These are phyloP conservation scores for Dictyostelium purpureum DNA, from an alignment of 78 protist species.

Conservation along the genomic window DNA sequence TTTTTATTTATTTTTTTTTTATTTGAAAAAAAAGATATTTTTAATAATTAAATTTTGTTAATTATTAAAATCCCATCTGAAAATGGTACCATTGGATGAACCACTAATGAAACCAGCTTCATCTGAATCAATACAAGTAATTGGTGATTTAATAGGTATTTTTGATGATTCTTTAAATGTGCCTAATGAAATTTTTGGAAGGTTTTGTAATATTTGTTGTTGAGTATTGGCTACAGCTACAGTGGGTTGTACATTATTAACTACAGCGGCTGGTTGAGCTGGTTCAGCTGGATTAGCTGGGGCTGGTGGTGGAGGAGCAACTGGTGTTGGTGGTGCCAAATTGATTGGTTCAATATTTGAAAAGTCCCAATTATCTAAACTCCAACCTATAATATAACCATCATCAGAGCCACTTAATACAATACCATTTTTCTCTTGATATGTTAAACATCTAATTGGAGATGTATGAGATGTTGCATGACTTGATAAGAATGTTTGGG, in stretches of 20 bases:
- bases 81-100: conserved; percentile 15
- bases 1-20: too few species aligned
- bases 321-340: not conserved
- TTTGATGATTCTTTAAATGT: conserved; percentile 7
- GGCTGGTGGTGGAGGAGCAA: not conserved
- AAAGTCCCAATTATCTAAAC: conserved; percentile 16
- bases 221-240: not conserved
- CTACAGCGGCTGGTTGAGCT: not conserved
- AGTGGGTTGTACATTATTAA: not conserved
- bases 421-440: conserved; percentile 56
- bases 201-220: not conserved
- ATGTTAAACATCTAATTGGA: conserved; percentile 12
- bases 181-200: conserved; percentile 9
- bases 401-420: conserved; percentile 51
- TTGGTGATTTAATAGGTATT: not conserved
- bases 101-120: conserved; percentile 58
- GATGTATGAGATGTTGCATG: not conserved
- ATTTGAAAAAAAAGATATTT: too few species aligned
- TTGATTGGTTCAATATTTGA: not conserved
- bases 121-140: conserved; percentile 60
- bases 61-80: conserved; percentile 39
- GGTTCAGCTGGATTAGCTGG: not conserved
- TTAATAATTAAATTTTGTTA: not conserved
- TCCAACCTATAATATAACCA: conserved; percentile 18
- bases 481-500: not conserved